Base-by-base conservation (phyloP, 2,329 filamentous ascomycete species). In the Pseudopithomyces chartarum region DNA sequence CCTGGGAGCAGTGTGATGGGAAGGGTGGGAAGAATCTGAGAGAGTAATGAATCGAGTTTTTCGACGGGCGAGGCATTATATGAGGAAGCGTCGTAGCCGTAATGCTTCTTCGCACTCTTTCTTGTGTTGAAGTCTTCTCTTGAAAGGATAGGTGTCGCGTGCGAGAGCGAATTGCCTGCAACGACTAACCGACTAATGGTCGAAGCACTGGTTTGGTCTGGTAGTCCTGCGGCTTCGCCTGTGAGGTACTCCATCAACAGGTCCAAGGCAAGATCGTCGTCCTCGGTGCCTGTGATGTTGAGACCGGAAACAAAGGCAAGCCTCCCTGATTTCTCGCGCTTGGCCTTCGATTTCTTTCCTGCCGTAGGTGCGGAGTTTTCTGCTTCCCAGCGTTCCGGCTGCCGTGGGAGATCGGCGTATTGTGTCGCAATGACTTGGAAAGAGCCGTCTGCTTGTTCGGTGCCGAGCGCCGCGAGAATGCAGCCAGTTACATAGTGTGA, bases 381-480 rank as follows among this genome's bases (percentile, higher is more conserved):
- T 26, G 89, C 80, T 51, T 89, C 83, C 92, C 92, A 97, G 29
- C 94, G 87, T 48, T 85, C 83, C 12, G 91, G 89, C 69, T 99
- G 95, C 0, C 87, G 86, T 15, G 94, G 85, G 4, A 99, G 79
- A 71, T 97, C 92, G 6, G 95, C 91, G 42, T 96, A 88, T 70
- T 93, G 91, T 64, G 97, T 82, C 75, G 97, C 94, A 39, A 98
- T 84, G 6, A 97, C 90, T 67, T 98, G 92, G 58, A 99, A 92
- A 65, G 97, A 91, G 61, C 95, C 95, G 76, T 94, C 89, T 51
- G 86, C 83, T 68, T 97, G 97, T 73, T 99, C 95, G 0, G 92
- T 97, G 34, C 95, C 95, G 80, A 99, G 86, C 2, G 93, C 92
- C n/a, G 92, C 93, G 40, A 98, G 85, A 67, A 99, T 92, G 67